Evolutionary conservation across 2,329 filamentous ascomycete species (phyloP), one percentile per base, ranked within the genome.

Genomic region (Scytalidium lignicola): DNA sequence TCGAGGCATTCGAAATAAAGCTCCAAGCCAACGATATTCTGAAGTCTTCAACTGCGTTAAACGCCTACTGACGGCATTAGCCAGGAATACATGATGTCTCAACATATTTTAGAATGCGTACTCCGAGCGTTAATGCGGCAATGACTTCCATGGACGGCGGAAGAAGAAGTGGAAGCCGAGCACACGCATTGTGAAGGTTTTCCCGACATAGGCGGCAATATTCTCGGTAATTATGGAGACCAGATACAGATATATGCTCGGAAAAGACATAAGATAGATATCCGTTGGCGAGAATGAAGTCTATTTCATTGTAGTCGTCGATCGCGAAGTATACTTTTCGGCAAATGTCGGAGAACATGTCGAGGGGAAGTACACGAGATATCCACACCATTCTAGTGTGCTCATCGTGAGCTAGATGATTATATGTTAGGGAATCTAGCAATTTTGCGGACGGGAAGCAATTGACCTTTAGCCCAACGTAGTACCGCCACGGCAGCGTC

Each of bases 241-340:
- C 62, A 10, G 61, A 57, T 2, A 58, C 43, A 9, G 58, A 51
- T 0, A 58, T 56, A 47, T 70, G 58, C 41, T 67, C 67, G 1
- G 57, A 55, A 51, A 69, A 70, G 2, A 68, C 22, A 41, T 66
- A 69, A 3, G 62, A 64, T 2, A 70, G 46, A 23, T 62, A 69
- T 2, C 65, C 61, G 44, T 67, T 70, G 1, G 67, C 62, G 1
- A 71, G 58, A 2, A 70, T 61, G 6, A 66, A 60, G 10, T 69
- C 66, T 2, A 63, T 44, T 13, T 66, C 58, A 0, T 50, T 60
- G 46, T 69, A 62, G 4, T 62, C 59, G 7, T 67, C 61, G 3
- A 67, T 48, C 1, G 65, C 62, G 43, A 70, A 70, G 47, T 67
- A 70, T 7, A 70, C 58, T 49, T 63, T 65, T 21, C 56, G 59